phyloP scores from a whole-genome alignment of 2,329 filamentous ascomycete genomes.

The Emergomyces orientalis region DNA sequence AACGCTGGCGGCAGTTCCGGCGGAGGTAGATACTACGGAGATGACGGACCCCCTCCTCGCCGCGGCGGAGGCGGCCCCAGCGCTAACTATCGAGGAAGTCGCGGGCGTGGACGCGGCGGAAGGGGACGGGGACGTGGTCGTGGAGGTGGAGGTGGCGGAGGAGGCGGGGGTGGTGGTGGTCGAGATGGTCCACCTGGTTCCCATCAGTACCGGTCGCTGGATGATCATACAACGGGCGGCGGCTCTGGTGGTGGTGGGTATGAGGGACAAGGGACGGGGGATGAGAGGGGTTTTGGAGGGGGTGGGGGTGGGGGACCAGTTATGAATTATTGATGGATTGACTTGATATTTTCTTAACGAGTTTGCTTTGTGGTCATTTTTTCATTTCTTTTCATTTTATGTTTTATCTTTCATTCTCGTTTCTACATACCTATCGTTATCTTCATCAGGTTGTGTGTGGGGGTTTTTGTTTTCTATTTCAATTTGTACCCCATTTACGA shows the following conservation, averaged over 20 bases:
- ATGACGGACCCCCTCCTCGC: slow-evolving; percentile 30
- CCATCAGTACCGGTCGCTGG: slow-evolving; percentile 55
- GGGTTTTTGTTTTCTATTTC: neutral
- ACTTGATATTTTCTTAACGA: neutral
- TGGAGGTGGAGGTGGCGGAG: slow-evolving; percentile 33
- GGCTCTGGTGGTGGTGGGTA: slow-evolving; percentile 16
- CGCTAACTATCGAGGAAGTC: slow-evolving; percentile 22
- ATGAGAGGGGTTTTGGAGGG: slow-evolving; percentile 22
- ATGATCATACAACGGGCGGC: slow-evolving; percentile 42
- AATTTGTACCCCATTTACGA: neutral
- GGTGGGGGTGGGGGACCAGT: slow-evolving; percentile 23
- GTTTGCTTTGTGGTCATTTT: neutral
- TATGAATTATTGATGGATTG: slow-evolving; percentile 31
- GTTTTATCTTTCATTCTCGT: neutral
- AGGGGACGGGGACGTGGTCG: slow-evolving; percentile 31
- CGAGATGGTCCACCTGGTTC: slow-evolving; percentile 34
- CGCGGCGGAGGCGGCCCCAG: neutral
- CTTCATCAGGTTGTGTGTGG: too few relatives aligned
- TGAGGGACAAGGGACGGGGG: slow-evolving; percentile 21
- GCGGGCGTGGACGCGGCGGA: slow-evolving; percentile 32
- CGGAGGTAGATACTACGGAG: slow-evolving; percentile 30
- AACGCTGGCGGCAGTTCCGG: slow-evolving; percentile 26
- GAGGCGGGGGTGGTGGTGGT: slow-evolving; percentile 32
- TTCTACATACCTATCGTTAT: neutral
- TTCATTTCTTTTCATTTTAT: neutral